Base-by-base conservation (phyloP, 768 basidiomycete genomes). In the Trametes cubensis region DNA sequence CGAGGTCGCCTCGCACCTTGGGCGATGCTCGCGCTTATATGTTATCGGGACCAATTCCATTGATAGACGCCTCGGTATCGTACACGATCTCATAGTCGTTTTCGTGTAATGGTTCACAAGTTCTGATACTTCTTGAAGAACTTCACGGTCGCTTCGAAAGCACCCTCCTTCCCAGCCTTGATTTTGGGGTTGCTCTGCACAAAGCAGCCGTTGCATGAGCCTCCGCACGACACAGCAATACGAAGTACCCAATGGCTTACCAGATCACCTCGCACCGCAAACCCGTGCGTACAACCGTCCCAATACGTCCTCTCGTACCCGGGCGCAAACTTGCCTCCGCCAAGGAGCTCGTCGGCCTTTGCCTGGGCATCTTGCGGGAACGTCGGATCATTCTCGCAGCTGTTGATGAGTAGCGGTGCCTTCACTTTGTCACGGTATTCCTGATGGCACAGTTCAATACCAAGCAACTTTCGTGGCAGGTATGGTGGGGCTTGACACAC, bases 341-440 rank as follows among this genome's bases (percentile, higher is more conserved):
- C 76, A 42, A 82, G 67, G 56, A 81, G 71, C 61, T 74, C 70
- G 51, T 79, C 78, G 2, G 77, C 75, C 54, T 65, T 63, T 18
- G 61, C 66, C 62, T 76, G 48, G 2, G 67, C 55, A 52, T 76
- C 75, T 2, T 49, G 40, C 13, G 76, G 73, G 71, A 80, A 79
- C 62, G 50, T 44, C 2, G 52, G 21, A 60, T 79, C 77, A 1
- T 68, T 38, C 48, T 77, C 74, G 65, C 79, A 77, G 13, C 74
- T 73, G 67, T 80, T 77, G 69, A 81, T 76, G 25, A 81, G 74
- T 30, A 80, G 73, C 28, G 81, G 81, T 2, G 75, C 76, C 21
- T 71, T 73, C 46, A 77, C 71, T 53, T 55, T 66, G 49, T 64
- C 61, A 48, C 67, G 62, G 59, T 78, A 79, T 67, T 66, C 69